Base-by-base conservation (phyloP, 2,329 filamentous ascomycete genomes). In the Chaetomium strumarium region DNA sequence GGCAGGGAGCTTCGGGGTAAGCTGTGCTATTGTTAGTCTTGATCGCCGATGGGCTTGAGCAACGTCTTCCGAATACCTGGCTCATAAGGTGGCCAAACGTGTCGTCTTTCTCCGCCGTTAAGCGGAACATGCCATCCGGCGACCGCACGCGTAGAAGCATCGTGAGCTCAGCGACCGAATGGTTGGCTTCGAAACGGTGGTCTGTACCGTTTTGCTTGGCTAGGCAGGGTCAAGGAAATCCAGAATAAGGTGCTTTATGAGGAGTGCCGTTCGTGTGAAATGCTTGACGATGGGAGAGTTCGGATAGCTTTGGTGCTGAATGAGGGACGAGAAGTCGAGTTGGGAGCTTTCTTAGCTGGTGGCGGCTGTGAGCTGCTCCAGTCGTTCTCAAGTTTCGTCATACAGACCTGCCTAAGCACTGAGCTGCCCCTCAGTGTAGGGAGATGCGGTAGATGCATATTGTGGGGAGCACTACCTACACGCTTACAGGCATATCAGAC, bases 91-190 rank as follows among this genome's bases (percentile, higher is more conserved):
- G 72, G 39, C 72, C 75, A 67, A 97, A 96, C 0, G 84, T 84
- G 58, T 88, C 84, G 39, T 79, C 77, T 46, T 85, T 80, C 62
- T 91, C 84, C 61, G 95, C 81, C 47, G 78, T 88, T 64, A 97
- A 76, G 62, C 93, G 86, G 70, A 91, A 85, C 77, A 93, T 93
- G 74, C 93, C 93, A 74, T 96, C 90, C 59, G 88, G 90, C 67
- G 90, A 90, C 64, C 91, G 85, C 62, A 96, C 88, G 69, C 91
- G 83, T 52, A 96, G 76, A 65, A 96, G 78, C 83, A 96, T 96
- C 59, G 66, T 72, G 66, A 39, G n/a, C 11, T 17, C 7, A 7
- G 24, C 4, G 24, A 24, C 7, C 24, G 24, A 24, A 24, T 7
- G 7, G 24, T 24, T 24, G 24, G 24, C 24, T 24, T 24, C 24